Conservation (phyloP, 257 asterid species). For the Osmanthus fragrans region DNA sequence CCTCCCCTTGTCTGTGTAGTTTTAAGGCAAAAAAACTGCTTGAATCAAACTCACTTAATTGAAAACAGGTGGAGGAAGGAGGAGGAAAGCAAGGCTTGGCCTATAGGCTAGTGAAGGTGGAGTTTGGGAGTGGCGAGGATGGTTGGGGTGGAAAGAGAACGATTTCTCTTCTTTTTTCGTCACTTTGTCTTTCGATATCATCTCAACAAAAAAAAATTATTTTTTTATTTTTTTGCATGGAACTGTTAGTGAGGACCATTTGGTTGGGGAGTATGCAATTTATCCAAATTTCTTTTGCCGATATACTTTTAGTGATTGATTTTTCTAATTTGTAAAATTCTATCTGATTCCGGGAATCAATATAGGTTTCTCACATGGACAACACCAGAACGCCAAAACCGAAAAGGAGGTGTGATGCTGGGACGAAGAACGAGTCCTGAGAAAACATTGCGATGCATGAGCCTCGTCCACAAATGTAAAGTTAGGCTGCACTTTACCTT, state of each 20-base stretch:
- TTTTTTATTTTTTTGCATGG: neutral
- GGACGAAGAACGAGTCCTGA: conserved; percentile 6
- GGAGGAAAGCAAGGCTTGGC: too few relatives aligned
- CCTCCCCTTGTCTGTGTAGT: neutral
- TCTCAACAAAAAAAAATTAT: too few relatives aligned
- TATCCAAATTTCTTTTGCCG: too few relatives aligned
- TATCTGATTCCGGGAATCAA: conserved; percentile 10
- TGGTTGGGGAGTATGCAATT: too few relatives aligned
- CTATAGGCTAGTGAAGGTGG: too few relatives aligned
- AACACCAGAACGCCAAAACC: conserved; percentile 34
- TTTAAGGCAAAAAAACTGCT: neutral
- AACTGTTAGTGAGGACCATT: neutral
- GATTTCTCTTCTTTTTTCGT: too few relatives aligned
- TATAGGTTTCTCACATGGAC: conserved; percentile 68
- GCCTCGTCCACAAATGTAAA: neutral
- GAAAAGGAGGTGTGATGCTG: conserved; percentile 12
- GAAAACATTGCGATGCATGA: neutral
- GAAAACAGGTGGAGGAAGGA: too few relatives aligned
- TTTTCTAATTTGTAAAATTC: neutral
- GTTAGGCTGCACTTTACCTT: neutral
- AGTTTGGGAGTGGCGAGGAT: too few relatives aligned
- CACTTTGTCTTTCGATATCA: too few relatives aligned
- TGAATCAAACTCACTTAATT: too few relatives aligned
- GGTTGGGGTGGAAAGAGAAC: too few relatives aligned
- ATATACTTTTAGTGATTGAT: neutral